Evolutionary conservation across 2,329 filamentous ascomycete genomes (phyloP).

Genomic region (Trichothecium sympodiale): DNA sequence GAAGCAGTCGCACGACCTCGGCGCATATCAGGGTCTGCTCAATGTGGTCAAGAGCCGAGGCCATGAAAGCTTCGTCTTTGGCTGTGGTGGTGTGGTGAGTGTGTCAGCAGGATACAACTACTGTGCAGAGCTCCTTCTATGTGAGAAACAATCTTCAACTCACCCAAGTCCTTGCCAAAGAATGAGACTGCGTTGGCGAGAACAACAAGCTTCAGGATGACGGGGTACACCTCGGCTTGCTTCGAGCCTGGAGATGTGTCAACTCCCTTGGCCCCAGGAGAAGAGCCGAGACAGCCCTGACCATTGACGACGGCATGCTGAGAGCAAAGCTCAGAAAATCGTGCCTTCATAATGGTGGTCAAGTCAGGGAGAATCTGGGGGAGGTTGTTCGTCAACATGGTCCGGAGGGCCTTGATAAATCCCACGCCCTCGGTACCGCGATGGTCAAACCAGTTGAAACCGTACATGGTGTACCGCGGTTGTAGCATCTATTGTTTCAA

Average conservation of each 20-base stretch:
- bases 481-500: slow-evolving; percentile 2
- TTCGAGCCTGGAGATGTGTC: too few relatives aligned
- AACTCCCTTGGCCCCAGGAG: too few relatives aligned
- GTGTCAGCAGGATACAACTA: too few relatives aligned
- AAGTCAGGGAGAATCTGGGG: not conserved
- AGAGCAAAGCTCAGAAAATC: not conserved
- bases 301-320: not conserved
- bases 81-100: too few relatives aligned
- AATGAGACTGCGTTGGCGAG: slow-evolving; percentile 1
- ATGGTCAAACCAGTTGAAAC: slow-evolving; percentile 3
- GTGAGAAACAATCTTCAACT: too few relatives aligned
- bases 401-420: slow-evolving; percentile 2
- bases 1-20: slow-evolving; percentile 1
- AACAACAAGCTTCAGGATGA: slow-evolving; percentile 1
- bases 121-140: too few relatives aligned
- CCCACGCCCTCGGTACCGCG: slow-evolving; percentile 2
- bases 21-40: slow-evolving; percentile 1
- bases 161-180: slow-evolving; percentile 1
- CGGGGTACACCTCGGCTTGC: not conserved
- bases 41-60: slow-evolving; percentile 1
- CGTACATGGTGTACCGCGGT: slow-evolving; percentile 3
- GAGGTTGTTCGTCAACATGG: slow-evolving; percentile 1
- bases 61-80: not conserved
- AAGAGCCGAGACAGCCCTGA: too few relatives aligned
- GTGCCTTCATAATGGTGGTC: not conserved